phyloP scores from a whole-genome alignment of 2,329 filamentous ascomycete species.

The Penicillium occitanis region DNA sequence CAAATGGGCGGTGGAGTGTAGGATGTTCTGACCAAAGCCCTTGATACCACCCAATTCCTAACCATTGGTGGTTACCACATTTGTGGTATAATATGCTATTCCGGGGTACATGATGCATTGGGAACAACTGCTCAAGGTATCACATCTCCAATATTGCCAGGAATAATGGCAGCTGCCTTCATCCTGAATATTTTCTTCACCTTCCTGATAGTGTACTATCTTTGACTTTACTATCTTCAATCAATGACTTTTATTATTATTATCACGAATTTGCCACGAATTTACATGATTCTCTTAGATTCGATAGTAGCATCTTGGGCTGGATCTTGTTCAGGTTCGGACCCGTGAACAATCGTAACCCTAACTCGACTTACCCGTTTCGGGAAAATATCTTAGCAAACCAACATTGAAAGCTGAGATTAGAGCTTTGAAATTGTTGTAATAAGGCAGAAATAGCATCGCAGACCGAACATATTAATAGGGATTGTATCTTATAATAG shows the following conservation, averaged over 20 bases:
- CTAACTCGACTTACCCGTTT: not conserved
- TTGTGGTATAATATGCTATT: not conserved
- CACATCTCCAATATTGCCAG: not conserved
- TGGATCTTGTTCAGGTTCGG: not conserved
- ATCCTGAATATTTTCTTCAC: not conserved
- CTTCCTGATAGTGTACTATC: conserved; percentile 3
- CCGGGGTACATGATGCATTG: not conserved
- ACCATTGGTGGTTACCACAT: not conserved
- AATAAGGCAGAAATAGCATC: not conserved
- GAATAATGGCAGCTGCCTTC: not conserved
- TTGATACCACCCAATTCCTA: not conserved
- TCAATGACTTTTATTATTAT: not conserved
- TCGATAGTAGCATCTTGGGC: not conserved
- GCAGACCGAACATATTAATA: not conserved
- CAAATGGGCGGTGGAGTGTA: not conserved
- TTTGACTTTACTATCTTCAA: not conserved
- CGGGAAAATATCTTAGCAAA: not conserved
- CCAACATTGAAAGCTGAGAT: not conserved
- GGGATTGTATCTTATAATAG: no score
- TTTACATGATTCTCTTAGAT: not conserved
- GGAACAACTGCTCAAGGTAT: not conserved
- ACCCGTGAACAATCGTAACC: not conserved
- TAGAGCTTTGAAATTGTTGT: not conserved
- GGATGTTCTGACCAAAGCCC: not conserved
- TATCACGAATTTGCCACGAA: no score